phyloP scores from a whole-genome alignment of 2,329 filamentous ascomycete genomes.

The Colletotrichum coccodes region DNA sequence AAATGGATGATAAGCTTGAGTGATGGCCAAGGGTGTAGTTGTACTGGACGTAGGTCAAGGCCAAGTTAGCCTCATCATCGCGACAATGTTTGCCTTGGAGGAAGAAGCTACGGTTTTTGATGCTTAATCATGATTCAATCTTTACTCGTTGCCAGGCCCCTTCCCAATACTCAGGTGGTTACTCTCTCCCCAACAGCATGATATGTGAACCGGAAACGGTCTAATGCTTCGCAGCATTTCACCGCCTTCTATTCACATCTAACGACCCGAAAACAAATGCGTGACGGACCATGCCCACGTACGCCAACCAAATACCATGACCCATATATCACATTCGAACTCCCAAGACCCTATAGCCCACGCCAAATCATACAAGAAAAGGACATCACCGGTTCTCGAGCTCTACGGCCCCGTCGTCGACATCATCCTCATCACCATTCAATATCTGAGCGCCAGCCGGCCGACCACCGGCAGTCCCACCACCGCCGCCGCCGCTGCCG shows the following conservation, averaged over 20 bases:
- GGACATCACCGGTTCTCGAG: constrained; percentile 48
- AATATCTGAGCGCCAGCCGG: constrained; percentile 46
- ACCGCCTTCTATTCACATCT: constrained; percentile 5
- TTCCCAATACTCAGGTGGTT: no score
- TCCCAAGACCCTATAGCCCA: background rate
- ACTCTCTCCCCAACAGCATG: background rate
- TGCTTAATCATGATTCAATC: no score
- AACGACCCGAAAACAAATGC: background rate
- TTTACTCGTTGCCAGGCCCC: no score
- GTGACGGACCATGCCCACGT: background rate
- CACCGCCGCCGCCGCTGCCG: constrained; percentile 50
- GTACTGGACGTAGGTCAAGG: no score
- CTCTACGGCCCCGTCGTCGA: constrained; percentile 53
- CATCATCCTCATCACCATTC: constrained; percentile 53
- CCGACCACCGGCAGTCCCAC: background rate
- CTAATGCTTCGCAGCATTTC: background rate
- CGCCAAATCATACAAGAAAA: background rate
- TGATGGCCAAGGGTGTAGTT: no score
- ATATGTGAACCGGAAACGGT: no score
- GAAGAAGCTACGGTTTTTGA: no score
- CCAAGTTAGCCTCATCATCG: no score
- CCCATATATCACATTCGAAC: background rate
- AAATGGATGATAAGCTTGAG: no score
- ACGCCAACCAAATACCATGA: constrained; percentile 15
- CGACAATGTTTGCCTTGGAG: no score